Base-by-base conservation (phyloP, 2,329 filamentous ascomycete genomes). In the Biscogniauxia mediterranea region DNA sequence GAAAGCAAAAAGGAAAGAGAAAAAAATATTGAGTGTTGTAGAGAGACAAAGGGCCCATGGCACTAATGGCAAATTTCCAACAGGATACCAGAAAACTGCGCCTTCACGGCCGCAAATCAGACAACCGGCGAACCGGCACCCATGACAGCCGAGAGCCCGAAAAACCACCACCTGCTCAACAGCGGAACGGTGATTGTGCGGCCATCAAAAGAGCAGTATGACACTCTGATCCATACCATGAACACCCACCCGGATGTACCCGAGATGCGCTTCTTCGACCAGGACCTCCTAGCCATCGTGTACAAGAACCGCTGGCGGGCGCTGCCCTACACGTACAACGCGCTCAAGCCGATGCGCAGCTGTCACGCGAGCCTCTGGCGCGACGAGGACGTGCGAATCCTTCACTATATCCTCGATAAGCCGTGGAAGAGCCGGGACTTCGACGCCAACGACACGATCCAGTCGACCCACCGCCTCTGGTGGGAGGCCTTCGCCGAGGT, bases 141-240 rank as follows among this genome's bases (percentile, higher is more conserved):
- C 55, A 71, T 72, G 62, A 70, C 68, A 9, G 63, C 67, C 28
- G 56, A 62, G 28, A 65, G 66, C 46, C 73, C 68, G 2, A 64
- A 65, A 28, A 74, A 73, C 64, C 72, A 75, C 66, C 73, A 74
- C 68, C 68, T 74, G 17, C 71, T 74, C n/a, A 75, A 74, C 67
- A 73, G 71, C 58, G 73, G 72, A 21, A 74, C 73, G 19, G 71
- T 74, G 3, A 70, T 74, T 50, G 52, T 75, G n/a, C 62, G 59
- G 58, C 73, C 73, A 3, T 75, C 73, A 13, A 61, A 68, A 46
- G 26, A 59, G 56, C 64, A 73, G 57, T 74, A 66, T 61, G 70
- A 70, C 56, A 63, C 61, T 19, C 66, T 74, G n/a, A 70, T 75
- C 42, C 56, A 73, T 59, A 64, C 71, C 61, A 66, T 72, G 73